Conservation (phyloP, 441 rosid species). For the Pelargonium myrrhifolium region DNA sequence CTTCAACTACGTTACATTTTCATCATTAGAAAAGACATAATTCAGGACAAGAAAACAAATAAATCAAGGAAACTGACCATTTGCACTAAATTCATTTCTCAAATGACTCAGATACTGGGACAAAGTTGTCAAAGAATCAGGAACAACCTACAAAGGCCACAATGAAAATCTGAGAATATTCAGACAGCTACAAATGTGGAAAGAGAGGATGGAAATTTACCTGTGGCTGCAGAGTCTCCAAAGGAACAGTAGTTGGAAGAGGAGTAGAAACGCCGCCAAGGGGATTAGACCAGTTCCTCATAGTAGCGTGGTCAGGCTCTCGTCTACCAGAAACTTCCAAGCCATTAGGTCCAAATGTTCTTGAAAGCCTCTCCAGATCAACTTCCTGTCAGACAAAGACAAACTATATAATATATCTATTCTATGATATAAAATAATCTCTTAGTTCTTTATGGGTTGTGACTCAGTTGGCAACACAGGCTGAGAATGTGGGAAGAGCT, state of each 20-base stretch:
- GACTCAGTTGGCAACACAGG: too few relatives aligned
- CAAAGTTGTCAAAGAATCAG: slow-evolving; percentile 28
- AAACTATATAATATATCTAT: not conserved
- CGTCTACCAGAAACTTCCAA: slow-evolving; percentile 19
- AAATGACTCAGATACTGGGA: slow-evolving; percentile 29
- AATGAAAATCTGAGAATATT: not conserved
- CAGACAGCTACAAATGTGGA: not conserved
- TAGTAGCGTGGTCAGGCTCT: slow-evolving; percentile 19
- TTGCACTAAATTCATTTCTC: slow-evolving; percentile 27
- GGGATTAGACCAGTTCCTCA: slow-evolving; percentile 9
- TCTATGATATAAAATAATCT: not conserved
- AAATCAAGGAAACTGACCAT: slow-evolving; percentile 17
- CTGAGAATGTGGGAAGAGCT: too few relatives aligned
- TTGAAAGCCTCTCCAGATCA: slow-evolving; percentile 23
- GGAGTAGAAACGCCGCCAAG: not conserved
- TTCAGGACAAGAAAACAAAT: not conserved
- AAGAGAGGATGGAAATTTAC: slow-evolving; percentile 9
- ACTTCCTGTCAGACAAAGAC: slow-evolving; percentile 19
- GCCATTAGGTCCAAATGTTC: slow-evolving; percentile 16
- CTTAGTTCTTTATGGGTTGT: not conserved
- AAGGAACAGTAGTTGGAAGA: slow-evolving; percentile 13
- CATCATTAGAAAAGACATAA: not conserved
- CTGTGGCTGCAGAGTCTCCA: slow-evolving; percentile 23
- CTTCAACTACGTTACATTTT: not conserved
- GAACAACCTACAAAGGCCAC: slow-evolving; percentile 22